Evolutionary conservation across 768 basidiomycete species (phyloP), one percentile per base, ranked within the genome.

Genomic region (Podaxis mareebaensis): DNA sequence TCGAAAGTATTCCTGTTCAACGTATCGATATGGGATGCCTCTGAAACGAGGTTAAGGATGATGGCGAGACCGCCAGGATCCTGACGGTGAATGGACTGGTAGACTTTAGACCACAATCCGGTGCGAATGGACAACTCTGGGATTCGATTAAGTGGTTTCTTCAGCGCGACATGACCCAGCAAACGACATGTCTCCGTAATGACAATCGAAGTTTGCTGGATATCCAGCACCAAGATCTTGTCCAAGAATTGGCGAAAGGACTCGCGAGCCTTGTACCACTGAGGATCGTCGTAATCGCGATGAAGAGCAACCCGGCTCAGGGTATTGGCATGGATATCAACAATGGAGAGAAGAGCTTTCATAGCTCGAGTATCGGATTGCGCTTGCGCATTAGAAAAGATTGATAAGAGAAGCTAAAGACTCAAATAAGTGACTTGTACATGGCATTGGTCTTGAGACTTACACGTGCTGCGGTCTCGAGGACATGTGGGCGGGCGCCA

Each of bases 51-150:
- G 33, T 79, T 74, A 42, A 95, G 75, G 30, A 95, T 72, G 40
- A 83, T 77, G 10, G 82, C 81, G 24, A 89, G 78, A 1, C 83
- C 90, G 36, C 84, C 79, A 6, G 77, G 70, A 69, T 95, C 92
- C 44, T 76, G 77, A 20, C 83, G 79, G 51, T 83, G 80, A 3
- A 95, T 71, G 5, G 78, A 76, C 8, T 83, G 79, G 68, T 91
- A 95, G 2, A 85, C 75, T 66, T 80, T 83, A 58, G 74, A 77
- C 96, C 96, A 98, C 36, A 93, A 73, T 51, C 82, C 82, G 52
- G 81, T 79, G 54, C 83, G 83, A 53, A 90, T 75, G 24, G 73
- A 68, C 56, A 81, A 73, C 10, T 69, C 68, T 4, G 77, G 71
- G 53, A 83, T 76, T 36, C 65, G 53, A 6, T 66, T 60, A 39